phyloP scores from a whole-genome alignment of 2,329 filamentous ascomycete genomes.

The Fusarium hainanense region DNA sequence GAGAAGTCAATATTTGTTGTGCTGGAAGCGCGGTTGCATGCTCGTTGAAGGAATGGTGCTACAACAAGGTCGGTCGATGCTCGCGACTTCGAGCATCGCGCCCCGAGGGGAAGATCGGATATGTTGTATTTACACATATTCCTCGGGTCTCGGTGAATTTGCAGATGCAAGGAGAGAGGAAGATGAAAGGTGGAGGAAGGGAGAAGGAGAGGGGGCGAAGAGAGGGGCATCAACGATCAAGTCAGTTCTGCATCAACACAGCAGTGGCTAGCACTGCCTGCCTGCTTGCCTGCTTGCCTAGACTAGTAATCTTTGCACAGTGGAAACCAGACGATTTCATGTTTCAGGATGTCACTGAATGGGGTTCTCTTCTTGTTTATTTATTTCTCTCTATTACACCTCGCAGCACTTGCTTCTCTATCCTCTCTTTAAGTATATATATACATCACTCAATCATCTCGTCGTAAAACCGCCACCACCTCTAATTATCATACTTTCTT shows the following conservation, averaged over 20 bases:
- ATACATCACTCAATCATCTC: constrained; percentile 36
- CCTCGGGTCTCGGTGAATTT: not conserved
- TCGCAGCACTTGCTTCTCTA: constrained; percentile 34
- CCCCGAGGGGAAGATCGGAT: not conserved
- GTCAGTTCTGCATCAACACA: not conserved
- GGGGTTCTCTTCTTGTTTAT: not conserved
- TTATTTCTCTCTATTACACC: constrained; percentile 18
- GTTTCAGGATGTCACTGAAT: not conserved
- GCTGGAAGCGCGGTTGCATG: not conserved
- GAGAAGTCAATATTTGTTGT: accelerated
- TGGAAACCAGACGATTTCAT: not conserved
- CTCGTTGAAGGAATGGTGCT: not conserved
- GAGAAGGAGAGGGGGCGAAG: not conserved
- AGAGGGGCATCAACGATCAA: not conserved
- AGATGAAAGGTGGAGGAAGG: not conserved
- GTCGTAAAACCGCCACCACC: constrained; percentile 29
- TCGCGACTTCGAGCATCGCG: not conserved
- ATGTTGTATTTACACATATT: not conserved
- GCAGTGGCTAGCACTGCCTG: not conserved
- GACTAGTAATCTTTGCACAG: too few species aligned
- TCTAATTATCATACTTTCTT: not conserved
- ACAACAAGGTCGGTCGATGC: not conserved
- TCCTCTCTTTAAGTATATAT: constrained; percentile 12
- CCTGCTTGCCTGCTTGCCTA: not conserved
- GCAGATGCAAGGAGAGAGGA: too few species aligned